phyloP scores from a whole-genome alignment of 208 protist genomes.

The Zelonia costaricensis region DNA sequence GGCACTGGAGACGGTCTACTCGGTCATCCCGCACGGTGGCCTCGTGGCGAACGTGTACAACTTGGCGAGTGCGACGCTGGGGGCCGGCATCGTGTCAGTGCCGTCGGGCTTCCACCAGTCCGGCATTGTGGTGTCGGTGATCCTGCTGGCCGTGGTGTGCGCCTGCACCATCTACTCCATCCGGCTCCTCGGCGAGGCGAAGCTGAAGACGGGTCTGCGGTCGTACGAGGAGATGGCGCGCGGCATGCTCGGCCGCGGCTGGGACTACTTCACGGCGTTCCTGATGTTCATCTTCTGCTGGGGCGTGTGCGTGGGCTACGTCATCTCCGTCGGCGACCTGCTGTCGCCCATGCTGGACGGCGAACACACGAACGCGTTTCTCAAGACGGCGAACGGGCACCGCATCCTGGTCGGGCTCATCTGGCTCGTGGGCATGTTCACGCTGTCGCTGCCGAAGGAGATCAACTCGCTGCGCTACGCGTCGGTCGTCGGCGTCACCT shows the following conservation, averaged over 20 bases:
- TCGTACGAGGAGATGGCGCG: slow-evolving; percentile 81
- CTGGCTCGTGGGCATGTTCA: slow-evolving; percentile 69
- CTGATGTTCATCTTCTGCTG: slow-evolving; percentile 85
- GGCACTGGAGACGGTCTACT: slow-evolving; percentile 9
- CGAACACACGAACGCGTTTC: slow-evolving; percentile 35
- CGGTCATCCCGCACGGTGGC: slow-evolving; percentile 72
- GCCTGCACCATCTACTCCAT: slow-evolving; percentile 82
- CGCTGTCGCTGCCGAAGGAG: slow-evolving; percentile 80
- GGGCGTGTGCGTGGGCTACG: slow-evolving; percentile 78
- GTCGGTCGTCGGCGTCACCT: slow-evolving; percentile 70
- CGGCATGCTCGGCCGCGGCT: slow-evolving; percentile 56
- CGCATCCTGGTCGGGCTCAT: slow-evolving; percentile 49
- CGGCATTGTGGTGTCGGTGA: slow-evolving; percentile 55
- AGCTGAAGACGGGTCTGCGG: slow-evolving; percentile 66
- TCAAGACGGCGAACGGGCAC: slow-evolving; percentile 39
- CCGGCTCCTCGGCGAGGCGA: slow-evolving; percentile 51
- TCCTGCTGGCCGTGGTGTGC: slow-evolving; percentile 53
- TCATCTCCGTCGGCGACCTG: slow-evolving; percentile 74
- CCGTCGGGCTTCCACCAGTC: slow-evolving; percentile 66
- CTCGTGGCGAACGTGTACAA: slow-evolving; percentile 68
- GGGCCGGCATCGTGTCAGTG: slow-evolving; percentile 76
- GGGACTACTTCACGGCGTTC: slow-evolving; percentile 72
- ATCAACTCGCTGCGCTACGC: slow-evolving; percentile 89
- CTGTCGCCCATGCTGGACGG: slow-evolving; percentile 53
- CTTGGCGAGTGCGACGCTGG: slow-evolving; percentile 73